Conservation (phyloP, 2,329 filamentous ascomycete species). For the Phoma sp. region DNA sequence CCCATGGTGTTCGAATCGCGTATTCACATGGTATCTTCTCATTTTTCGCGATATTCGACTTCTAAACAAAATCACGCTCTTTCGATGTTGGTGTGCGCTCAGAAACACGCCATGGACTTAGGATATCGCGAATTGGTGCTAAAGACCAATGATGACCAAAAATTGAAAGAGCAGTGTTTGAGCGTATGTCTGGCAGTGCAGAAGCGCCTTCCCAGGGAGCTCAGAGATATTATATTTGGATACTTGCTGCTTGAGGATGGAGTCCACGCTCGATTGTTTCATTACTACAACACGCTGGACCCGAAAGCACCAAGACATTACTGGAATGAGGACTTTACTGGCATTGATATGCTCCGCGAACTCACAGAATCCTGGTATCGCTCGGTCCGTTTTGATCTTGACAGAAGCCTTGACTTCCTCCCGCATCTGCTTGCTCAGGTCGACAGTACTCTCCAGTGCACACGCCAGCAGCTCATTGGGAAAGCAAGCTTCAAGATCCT, state of each 20-base stretch:
- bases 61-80: not conserved
- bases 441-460: slow-evolving; percentile 9
- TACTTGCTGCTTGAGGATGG: slow-evolving; percentile 17
- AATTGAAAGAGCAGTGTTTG: slow-evolving; percentile 2
- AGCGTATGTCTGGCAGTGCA: slow-evolving; percentile 8
- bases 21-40: not conserved
- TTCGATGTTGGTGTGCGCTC: slow-evolving; percentile 1
- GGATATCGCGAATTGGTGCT: not conserved
- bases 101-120: not conserved
- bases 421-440: slow-evolving; percentile 13
- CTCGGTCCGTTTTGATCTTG: slow-evolving; percentile 14
- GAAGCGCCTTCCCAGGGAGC: slow-evolving; percentile 15
- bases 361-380: slow-evolving; percentile 15
- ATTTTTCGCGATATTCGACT: slow-evolving; percentile 6
- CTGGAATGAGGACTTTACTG: slow-evolving; percentile 14
- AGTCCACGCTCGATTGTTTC: slow-evolving; percentile 10
- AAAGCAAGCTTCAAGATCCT: slow-evolving; percentile 14
- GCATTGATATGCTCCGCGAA: slow-evolving; percentile 11
- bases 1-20: not conserved
- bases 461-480: slow-evolving; percentile 7
- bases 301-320: slow-evolving; percentile 18
- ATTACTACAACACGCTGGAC: slow-evolving; percentile 13
- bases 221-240: slow-evolving; percentile 16
- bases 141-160: not conserved
- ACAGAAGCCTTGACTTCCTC: slow-evolving; percentile 14